These are phyloP conservation scores for Apiospora malaysiana DNA, from an alignment of 2,329 filamentous ascomycete species.

Conservation along the genomic window DNA sequence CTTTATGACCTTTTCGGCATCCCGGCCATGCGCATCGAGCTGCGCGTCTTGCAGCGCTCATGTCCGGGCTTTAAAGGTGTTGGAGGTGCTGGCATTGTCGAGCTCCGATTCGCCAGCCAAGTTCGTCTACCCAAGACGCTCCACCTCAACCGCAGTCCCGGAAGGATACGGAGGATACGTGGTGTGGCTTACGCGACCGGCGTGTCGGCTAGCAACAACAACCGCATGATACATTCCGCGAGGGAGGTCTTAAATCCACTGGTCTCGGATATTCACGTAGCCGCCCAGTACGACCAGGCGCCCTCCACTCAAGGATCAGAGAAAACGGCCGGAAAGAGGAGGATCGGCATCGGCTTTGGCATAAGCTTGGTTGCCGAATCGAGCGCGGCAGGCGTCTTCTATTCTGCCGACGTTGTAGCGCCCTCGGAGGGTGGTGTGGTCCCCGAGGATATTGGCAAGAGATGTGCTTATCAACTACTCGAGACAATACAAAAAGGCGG, in stretches of 20 bases:
- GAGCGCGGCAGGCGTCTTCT: constrained; percentile 79
- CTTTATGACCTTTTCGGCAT: constrained; percentile 92
- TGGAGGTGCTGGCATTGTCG: constrained; percentile 90
- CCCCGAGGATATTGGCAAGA: constrained; percentile 88
- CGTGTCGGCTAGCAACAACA: constrained; percentile 91
- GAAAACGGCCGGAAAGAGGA: constrained; percentile 61
- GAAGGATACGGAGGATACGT: constrained; percentile 84
- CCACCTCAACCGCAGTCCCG: constrained; percentile 81
- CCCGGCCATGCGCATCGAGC: constrained; percentile 76
- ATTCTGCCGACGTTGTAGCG: constrained; percentile 81
- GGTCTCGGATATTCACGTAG: constrained; percentile 89
- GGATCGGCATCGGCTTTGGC: constrained; percentile 89
- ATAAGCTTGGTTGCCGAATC: constrained; percentile 90
- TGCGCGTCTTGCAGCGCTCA: constrained; percentile 80
- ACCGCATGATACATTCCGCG: constrained; percentile 90
- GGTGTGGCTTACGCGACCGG: constrained; percentile 95
- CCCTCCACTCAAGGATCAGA: constrained; percentile 59
- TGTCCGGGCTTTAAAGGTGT: constrained; percentile 76
- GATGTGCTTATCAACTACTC: constrained; percentile 86
- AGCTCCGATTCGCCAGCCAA: constrained; percentile 91
- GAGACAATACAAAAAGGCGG: constrained; percentile 84
- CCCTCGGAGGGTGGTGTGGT: constrained; percentile 81
- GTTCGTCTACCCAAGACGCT: constrained; percentile 92
- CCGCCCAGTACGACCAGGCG: constrained; percentile 75
- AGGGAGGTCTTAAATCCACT: constrained; percentile 86